Evolutionary conservation across 345 rosid genomes (phyloP).

Genomic region (Euphorbia lathyris): DNA sequence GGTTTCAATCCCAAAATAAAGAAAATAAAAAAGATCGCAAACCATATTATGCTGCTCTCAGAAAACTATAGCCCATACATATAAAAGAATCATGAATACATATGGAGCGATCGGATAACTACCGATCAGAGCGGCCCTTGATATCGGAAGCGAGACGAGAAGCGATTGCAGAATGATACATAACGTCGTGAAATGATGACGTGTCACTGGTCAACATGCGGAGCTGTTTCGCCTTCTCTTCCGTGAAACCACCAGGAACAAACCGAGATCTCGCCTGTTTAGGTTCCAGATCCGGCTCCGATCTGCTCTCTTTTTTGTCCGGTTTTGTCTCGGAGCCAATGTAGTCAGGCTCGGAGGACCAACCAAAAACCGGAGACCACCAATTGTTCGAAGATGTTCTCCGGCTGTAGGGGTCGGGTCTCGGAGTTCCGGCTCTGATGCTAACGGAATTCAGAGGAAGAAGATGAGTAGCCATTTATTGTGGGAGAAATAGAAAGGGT

Average conservation of each 20-base stretch:
- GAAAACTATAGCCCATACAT: background rate
- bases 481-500: background rate
- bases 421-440: constrained; percentile 19
- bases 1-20: background rate
- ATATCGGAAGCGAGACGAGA: constrained; percentile 55
- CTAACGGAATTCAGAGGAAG: constrained; percentile 16
- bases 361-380: constrained; percentile 60
- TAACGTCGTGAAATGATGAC: constrained; percentile 51
- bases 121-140: constrained; percentile 27
- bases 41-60: background rate
- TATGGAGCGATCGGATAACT: background rate
- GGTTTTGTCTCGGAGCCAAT: constrained; percentile 24
- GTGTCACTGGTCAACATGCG: constrained; percentile 47
- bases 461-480: constrained; percentile 39
- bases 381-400: constrained; percentile 32
- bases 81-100: background rate
- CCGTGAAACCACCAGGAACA: constrained; percentile 50
- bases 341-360: constrained; percentile 56
- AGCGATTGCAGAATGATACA: constrained; percentile 77
- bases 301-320: background rate
- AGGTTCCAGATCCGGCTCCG: constrained; percentile 11
- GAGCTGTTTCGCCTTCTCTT: constrained; percentile 60
- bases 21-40: background rate
- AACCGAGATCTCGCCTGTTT: constrained; percentile 29
- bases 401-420: constrained; percentile 19